Conservation (phyloP, 225 moss, liverwort and hornwort genomes). For the Straminergon stramineum region DNA sequence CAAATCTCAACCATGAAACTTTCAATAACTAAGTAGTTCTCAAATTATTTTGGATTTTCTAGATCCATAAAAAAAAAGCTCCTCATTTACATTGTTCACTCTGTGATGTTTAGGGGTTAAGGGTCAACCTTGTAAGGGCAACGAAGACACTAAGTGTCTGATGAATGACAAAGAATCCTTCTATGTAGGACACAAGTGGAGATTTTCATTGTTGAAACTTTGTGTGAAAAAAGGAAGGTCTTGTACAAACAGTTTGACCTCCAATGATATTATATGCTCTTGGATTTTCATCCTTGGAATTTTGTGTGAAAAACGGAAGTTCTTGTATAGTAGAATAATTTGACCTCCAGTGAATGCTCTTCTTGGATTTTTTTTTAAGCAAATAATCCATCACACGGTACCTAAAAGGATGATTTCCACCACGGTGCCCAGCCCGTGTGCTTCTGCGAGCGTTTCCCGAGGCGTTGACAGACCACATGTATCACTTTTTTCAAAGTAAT, state of each 20-base stretch:
- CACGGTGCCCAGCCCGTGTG: not conserved
- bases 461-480: not conserved
- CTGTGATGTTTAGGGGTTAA: too few relatives aligned
- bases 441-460: not conserved
- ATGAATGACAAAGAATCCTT: not conserved
- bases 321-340: not conserved
- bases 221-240: not conserved
- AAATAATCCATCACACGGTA: not conserved
- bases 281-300: too few relatives aligned
- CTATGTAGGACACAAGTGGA: not conserved
- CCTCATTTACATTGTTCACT: too few relatives aligned
- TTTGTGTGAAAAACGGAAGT: not conserved
- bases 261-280: not conserved
- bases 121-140: not conserved
- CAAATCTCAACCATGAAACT: too few relatives aligned
- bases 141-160: accelerated
- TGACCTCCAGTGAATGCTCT: not conserved
- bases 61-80: too few relatives aligned
- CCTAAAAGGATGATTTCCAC: not conserved
- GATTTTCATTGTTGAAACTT: not conserved
- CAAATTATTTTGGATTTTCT: too few relatives aligned
- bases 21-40: too few relatives aligned
- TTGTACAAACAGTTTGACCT: not conserved
- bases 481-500: too few relatives aligned
- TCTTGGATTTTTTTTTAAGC: too few relatives aligned